These are phyloP conservation scores for Pseudogymnoascus sp. DNA, from an alignment of 2,329 filamentous ascomycete species.

Conservation along the genomic window DNA sequence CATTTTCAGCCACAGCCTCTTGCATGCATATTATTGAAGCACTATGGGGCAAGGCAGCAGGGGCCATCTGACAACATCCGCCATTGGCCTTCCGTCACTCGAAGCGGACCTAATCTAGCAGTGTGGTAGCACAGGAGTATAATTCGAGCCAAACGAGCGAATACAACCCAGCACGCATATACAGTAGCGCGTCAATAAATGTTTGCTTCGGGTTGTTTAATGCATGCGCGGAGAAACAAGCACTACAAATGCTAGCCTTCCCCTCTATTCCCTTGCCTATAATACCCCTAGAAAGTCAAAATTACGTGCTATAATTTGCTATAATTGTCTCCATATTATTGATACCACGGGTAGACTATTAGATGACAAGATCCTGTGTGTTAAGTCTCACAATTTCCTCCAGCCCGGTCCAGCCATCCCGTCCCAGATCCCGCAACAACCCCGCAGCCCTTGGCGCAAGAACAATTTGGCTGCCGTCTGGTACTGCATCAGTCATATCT, in stretches of 20 bases:
- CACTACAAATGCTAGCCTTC: neutral
- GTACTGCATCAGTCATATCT: slow-evolving; percentile 2
- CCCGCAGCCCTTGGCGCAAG: neutral
- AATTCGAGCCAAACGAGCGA: neutral
- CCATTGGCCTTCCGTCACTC: neutral
- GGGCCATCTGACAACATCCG: neutral
- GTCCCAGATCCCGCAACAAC: neutral
- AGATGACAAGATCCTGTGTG: neutral
- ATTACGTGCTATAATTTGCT: neutral
- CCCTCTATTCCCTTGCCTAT: neutral
- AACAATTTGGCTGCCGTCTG: neutral
- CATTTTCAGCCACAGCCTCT: neutral
- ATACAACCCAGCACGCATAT: neutral
- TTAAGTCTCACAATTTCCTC: slow-evolving; percentile 5
- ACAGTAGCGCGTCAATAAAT: neutral
- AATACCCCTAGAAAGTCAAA: neutral
- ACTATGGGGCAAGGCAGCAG: neutral
- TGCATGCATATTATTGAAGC: neutral
- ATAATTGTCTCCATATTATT: neutral
- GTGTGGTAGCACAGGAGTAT: neutral
- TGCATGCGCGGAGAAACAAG: neutral
- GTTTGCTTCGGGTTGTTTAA: neutral
- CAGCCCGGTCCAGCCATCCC: neutral
- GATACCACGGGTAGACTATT: neutral
- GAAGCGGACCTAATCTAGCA: neutral